Percentiles rank a stretch among this genome's conserved stretches.
These are phyloP conservation scores for Sphenostylis stenocarpa DNA, from an alignment of 306 rosid species.

Conservation along the genomic window DNA sequence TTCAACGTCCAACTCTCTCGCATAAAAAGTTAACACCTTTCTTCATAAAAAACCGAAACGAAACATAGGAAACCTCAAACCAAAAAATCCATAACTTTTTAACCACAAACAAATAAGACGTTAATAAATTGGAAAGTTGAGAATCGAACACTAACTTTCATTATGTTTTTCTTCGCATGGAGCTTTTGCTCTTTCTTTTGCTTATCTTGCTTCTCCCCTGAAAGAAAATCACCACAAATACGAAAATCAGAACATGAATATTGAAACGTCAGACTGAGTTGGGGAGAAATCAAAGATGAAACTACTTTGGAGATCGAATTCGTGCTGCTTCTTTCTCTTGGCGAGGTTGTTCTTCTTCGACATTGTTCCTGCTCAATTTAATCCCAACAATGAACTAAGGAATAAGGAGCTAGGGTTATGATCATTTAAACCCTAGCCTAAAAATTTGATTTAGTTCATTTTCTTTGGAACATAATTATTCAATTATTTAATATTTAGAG, in stretches of 20 bases:
- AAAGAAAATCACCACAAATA: neutral
- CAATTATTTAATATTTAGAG: neutral
- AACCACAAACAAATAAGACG: neutral
- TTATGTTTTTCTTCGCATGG: constrained; percentile 66
- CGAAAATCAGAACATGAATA: neutral
- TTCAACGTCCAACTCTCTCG: neutral
- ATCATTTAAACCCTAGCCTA: neutral
- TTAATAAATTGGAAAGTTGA: neutral
- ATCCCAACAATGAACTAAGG: constrained; percentile 7
- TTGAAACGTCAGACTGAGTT: neutral
- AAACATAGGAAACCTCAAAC: neutral
- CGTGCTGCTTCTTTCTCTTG: constrained; percentile 74
- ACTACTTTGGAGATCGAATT: constrained; percentile 78
- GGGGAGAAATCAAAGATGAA: neutral
- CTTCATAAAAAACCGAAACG: neutral
- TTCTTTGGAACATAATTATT: neutral
- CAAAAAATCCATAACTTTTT: neutral
- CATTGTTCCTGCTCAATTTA: constrained; percentile 39
- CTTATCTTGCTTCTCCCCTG: constrained; percentile 72
- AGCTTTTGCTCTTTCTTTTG: constrained; percentile 68
- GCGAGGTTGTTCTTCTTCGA: constrained; percentile 90
- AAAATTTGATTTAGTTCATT: neutral
- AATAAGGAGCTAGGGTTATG: neutral
- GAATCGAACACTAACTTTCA: constrained; percentile 54
- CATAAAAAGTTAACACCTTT: neutral